phyloP scores from a whole-genome alignment of 305 asterid genomes.

The Ruellia speciosa region DNA sequence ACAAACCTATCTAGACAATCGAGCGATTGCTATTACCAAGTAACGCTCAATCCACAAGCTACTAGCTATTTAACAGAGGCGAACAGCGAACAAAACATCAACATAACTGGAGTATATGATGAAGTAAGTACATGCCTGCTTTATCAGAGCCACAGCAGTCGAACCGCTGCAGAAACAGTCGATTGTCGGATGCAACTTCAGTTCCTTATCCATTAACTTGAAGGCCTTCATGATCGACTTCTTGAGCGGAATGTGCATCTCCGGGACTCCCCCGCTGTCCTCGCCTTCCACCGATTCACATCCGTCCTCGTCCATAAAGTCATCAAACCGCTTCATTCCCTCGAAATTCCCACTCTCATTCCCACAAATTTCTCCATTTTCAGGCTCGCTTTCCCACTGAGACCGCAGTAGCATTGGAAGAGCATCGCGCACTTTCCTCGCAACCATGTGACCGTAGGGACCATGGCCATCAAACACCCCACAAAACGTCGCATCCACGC shows the following conservation, averaged over 20 bases:
- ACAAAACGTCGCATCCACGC: slow-evolving; percentile 43
- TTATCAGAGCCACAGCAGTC: slow-evolving; percentile 72
- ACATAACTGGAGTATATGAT: background rate
- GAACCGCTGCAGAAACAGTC: slow-evolving; percentile 93
- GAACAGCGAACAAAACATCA: background rate
- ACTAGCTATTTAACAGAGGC: too few species aligned
- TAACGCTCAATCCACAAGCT: too few species aligned
- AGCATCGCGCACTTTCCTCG: slow-evolving; percentile 63
- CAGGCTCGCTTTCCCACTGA: slow-evolving; percentile 44
- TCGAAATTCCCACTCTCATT: too few species aligned
- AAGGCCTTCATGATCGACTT: slow-evolving; percentile 67
- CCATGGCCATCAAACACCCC: slow-evolving; percentile 86
- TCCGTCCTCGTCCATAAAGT: slow-evolving; percentile 59
- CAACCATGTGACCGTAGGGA: slow-evolving; percentile 81
- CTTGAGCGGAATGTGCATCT: slow-evolving; percentile 59
- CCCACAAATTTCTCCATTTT: slow-evolving; percentile 27
- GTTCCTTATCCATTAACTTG: slow-evolving; percentile 88
- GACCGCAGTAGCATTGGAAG: slow-evolving; percentile 55
- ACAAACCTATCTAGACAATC: too few species aligned
- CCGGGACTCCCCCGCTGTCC: slow-evolving; percentile 65
- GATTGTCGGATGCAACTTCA: slow-evolving; percentile 67
- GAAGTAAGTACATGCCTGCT: slow-evolving; percentile 39
- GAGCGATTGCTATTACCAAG: too few species aligned
- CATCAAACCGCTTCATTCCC: slow-evolving; percentile 59
- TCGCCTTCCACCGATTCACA: slow-evolving; percentile 60